These are phyloP conservation scores for Penicillium sp. DNA, from an alignment of 2,329 filamentous ascomycete genomes.

Conservation along the genomic window DNA sequence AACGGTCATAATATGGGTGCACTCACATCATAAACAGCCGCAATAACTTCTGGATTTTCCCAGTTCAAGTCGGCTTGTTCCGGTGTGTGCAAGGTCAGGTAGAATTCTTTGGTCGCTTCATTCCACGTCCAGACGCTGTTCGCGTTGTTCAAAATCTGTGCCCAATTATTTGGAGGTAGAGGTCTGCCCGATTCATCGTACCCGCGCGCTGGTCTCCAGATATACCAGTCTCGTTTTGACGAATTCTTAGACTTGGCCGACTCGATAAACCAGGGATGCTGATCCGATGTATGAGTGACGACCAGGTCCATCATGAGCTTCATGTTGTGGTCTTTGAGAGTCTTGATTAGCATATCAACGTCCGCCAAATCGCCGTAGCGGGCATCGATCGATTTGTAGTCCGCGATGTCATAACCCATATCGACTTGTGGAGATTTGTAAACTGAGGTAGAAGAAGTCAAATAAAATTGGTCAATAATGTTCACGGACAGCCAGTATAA, in stretches of 20 bases:
- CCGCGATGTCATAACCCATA: constrained; percentile 52
- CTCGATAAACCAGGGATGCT: constrained; percentile 69
- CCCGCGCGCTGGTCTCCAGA: constrained; percentile 48
- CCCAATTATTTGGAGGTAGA: constrained; percentile 72
- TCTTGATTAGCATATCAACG: constrained; percentile 59
- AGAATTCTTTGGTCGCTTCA: constrained; percentile 67
- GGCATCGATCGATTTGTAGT: constrained; percentile 63
- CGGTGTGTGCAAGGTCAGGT: constrained; percentile 68
- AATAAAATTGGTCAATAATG: constrained; percentile 44
- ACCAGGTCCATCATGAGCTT: constrained; percentile 71
- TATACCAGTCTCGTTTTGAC: constrained; percentile 67
- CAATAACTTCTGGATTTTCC: constrained; percentile 66
- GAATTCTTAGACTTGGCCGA: constrained; percentile 59
- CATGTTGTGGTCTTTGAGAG: constrained; percentile 61
- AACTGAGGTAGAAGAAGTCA: constrained; percentile 27
- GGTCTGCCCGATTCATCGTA: constrained; percentile 56
- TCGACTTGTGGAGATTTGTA: constrained; percentile 53
- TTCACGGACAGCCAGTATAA: constrained; percentile 36
- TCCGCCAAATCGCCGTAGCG: constrained; percentile 65
- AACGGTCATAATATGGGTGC: background rate
- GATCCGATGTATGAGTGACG: constrained; percentile 70
- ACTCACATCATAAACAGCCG: constrained; percentile 27
- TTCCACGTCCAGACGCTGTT: constrained; percentile 56
- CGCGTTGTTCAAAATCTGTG: constrained; percentile 44
- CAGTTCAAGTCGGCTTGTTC: constrained; percentile 84